Conservation (phyloP, 139 green algal genomes). For the Chloropicon primus region DNA sequence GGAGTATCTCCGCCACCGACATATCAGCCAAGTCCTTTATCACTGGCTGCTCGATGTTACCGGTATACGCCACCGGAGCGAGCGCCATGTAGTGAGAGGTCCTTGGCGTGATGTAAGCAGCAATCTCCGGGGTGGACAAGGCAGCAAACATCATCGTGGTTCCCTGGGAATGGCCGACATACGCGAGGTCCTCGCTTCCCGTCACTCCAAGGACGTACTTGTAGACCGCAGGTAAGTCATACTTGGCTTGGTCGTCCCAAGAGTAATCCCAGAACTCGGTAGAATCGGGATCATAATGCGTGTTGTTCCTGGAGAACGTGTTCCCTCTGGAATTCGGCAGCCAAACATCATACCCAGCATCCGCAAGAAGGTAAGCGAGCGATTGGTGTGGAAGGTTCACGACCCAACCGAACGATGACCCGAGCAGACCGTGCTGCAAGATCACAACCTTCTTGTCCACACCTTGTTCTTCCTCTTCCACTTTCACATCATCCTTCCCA, state of each 20-base stretch:
- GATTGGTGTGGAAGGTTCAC: constrained; percentile 39
- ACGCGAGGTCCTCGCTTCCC: constrained; percentile 7
- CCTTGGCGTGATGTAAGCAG: constrained; percentile 13
- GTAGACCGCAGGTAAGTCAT: constrained; percentile 49
- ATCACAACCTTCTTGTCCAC: constrained; percentile 29
- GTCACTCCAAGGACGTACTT: constrained; percentile 35
- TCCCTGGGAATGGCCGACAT: constrained; percentile 42
- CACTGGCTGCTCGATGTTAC: constrained; percentile 17
- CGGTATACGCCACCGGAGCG: constrained; percentile 42
- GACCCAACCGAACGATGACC: constrained; percentile 47
- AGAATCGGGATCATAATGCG: constrained; percentile 13
- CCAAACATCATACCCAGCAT: constrained; percentile 37
- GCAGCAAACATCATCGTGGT: constrained; percentile 43
- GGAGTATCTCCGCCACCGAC: background rate
- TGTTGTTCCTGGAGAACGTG: constrained; percentile 45
- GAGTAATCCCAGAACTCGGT: constrained; percentile 40
- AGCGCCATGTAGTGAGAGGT: constrained; percentile 36
- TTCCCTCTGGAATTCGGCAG: constrained; percentile 39
- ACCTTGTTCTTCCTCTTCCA: background rate
- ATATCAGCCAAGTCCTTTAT: background rate
- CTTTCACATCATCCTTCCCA: constrained; percentile 5
- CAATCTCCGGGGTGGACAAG: constrained; percentile 19
- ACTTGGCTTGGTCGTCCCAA: constrained; percentile 41
- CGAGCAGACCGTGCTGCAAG: constrained; percentile 64
- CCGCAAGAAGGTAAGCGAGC: constrained; percentile 62